Conservation (phyloP, 1,284 basidiomycete species). For the Hortiboletus rubellus region DNA sequence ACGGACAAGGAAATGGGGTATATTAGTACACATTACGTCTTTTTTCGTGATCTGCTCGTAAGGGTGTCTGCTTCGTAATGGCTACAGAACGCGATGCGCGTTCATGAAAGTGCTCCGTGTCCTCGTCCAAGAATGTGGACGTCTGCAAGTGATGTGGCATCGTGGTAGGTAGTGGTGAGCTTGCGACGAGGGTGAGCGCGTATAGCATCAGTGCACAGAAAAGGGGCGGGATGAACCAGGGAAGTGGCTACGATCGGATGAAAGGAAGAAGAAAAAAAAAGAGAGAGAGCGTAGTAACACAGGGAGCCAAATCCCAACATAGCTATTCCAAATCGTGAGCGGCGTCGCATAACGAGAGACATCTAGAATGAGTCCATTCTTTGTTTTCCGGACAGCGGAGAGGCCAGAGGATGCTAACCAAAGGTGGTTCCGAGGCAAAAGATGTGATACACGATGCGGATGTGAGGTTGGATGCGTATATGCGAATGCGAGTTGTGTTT, state of each 20-base stretch:
- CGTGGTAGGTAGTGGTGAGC: background rate
- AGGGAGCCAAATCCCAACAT: conserved; percentile 5
- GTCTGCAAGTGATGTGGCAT: background rate
- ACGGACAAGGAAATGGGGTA: background rate
- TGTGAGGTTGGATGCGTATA: background rate
- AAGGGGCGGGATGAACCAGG: background rate
- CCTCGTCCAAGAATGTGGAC: background rate
- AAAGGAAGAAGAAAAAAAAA: background rate
- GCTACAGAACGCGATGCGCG: too few relatives aligned
- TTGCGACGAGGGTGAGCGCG: background rate
- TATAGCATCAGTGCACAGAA: background rate
- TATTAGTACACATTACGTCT: conserved; percentile 9
- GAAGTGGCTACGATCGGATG: background rate
- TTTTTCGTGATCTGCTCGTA: background rate
- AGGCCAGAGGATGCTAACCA: background rate
- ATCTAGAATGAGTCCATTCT: conserved; percentile 7
- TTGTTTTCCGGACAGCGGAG: conserved; percentile 16
- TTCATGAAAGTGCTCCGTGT: too few relatives aligned
- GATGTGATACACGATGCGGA: conserved; percentile 6
- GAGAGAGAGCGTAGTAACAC: conserved; percentile 4
- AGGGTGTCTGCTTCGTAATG: background rate
- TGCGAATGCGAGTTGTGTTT: conserved; percentile 12
- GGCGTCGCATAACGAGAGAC: conserved; percentile 2
- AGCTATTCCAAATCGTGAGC: conserved; percentile 6
- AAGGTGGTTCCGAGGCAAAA: background rate